phyloP scores from a whole-genome alignment of 345 rosid species.

The Salix dunnii region DNA sequence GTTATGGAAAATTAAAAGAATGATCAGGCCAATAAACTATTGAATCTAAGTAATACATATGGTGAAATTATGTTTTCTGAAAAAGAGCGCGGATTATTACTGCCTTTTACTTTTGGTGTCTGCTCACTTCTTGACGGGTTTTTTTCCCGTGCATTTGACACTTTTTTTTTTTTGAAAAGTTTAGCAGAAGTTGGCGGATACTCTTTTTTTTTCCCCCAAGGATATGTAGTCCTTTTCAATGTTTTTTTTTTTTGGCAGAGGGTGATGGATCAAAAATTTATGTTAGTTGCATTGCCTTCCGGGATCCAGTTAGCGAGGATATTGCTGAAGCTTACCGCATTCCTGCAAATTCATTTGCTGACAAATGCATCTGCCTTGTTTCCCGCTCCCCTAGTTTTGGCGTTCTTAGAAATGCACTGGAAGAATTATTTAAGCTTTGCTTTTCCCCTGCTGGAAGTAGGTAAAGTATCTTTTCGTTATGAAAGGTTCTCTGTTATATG shows the following conservation, averaged over 20 bases:
- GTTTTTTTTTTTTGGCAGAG: conserved; percentile 44
- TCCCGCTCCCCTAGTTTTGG: conserved; percentile 83
- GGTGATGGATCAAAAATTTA: conserved; percentile 97
- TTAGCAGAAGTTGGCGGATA: background rate
- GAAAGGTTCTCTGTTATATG: background rate
- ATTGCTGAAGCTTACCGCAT: conserved; percentile 86
- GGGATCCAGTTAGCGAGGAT: conserved; percentile 95
- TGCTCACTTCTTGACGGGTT: background rate
- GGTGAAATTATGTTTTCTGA: conserved; percentile 2
- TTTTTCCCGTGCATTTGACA: background rate
- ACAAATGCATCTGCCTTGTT: conserved; percentile 89
- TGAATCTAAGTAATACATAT: background rate
- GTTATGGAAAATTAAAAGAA: background rate
- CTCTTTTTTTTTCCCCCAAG: background rate
- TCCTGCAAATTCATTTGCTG: conserved; percentile 78
- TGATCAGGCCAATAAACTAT: background rate
- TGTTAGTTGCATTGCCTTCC: conserved; percentile 89
- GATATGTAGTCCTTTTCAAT: background rate
- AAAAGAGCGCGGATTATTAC: background rate
- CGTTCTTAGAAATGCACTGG: conserved; percentile 71
- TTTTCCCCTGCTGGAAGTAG: conserved; percentile 87
- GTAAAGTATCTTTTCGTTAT: conserved; percentile 34
- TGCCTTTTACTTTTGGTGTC: background rate
- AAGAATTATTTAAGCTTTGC: conserved; percentile 83
- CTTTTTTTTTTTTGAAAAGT: background rate